Evolutionary conservation across 2,329 filamentous ascomycete species (phyloP), one percentile per base, ranked within the genome.

Genomic region (Rhinocladiella mackenziei): DNA sequence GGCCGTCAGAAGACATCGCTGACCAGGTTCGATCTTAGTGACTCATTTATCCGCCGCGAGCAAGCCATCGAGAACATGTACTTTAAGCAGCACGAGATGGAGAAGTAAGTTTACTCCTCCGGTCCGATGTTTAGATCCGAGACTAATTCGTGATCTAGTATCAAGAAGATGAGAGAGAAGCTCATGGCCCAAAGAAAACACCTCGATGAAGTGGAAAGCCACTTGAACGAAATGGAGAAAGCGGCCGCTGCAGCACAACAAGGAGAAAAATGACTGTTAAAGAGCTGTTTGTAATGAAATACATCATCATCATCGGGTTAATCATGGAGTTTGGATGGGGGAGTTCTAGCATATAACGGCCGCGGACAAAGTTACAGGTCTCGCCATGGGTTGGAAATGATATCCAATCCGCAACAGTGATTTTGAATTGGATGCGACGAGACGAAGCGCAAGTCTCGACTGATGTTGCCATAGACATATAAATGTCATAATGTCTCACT

Each of bases 61-160:
- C 51, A 54, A 35, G 48, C 38, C 11, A 39, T 54, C 29, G 51
- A 54, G 40, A 50, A 54, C 33, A 38, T 51, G 40, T 54, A 50
- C 28, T 42, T 54, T 18, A 51, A 45, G 39, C 51, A 51, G 29
- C 48, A 54, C 25, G 51, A 54, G 34, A 19, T 54, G n/a, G 51
- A 54, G 29, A 54, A 54, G 51, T 54, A 31, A 48, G 48, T n/a
- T n/a, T n/a, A n/a, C n/a, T n/a, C n/a, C n/a, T n/a, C n/a, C n/a
- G n/a, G n/a, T n/a, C n/a, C n/a, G n/a, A n/a, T n/a, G n/a, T n/a
- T n/a, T n/a, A n/a, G 15, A 14, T n/a, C 25, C 8, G 17, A 33
- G 31, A 20, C 42, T 39, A 17, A 44, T 22, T 13, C n/a, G 32
- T 20, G 15, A 18, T 23, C 10, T 25, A 54, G 51, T 26, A 48